Evolutionary conservation across 1,284 basidiomycete genomes (phyloP).

Genomic region (Rhodotorula sp.): DNA sequence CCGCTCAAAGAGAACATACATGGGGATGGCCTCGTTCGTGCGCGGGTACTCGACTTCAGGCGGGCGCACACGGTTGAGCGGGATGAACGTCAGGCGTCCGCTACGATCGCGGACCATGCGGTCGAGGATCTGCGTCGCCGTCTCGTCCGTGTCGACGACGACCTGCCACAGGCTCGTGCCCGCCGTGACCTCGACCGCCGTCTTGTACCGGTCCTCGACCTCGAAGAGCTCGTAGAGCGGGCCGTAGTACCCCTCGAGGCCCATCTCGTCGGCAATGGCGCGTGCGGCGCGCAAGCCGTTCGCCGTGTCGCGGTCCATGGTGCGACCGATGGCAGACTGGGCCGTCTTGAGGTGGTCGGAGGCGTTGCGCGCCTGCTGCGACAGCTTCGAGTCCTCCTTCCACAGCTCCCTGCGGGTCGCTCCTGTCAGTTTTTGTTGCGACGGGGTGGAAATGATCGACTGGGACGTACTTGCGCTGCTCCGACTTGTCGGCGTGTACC

Average conservation of each 20-base stretch:
- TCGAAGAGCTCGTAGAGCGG: constrained; percentile 93
- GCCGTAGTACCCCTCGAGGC: constrained; percentile 78
- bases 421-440: neutral
- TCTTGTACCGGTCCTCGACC: constrained; percentile 89
- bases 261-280: constrained; percentile 71
- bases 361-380: constrained; percentile 72
- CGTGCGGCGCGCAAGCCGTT: constrained; percentile 67
- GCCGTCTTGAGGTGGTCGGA: constrained; percentile 75
- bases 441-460: neutral
- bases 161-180: constrained; percentile 96
- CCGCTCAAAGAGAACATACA: constrained; percentile 39
- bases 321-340: constrained; percentile 75
- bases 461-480: constrained; percentile 75
- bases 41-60: constrained; percentile 65
- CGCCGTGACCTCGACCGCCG: constrained; percentile 89
- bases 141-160: constrained; percentile 93
- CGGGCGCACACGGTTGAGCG: constrained; percentile 90
- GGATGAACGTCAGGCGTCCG: constrained; percentile 97
- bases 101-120: constrained; percentile 88
- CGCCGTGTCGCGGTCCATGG: constrained; percentile 97
- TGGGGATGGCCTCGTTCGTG: constrained; percentile 81
- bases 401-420: constrained; percentile 66
- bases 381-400: constrained; percentile 89
- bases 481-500: constrained; percentile 68
- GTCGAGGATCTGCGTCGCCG: constrained; percentile 82